Evolutionary conservation across 495 filamentous ascomycete species (phyloP), one percentile per base, ranked within the genome.

Genomic region (Aspergillus cavernicola): DNA sequence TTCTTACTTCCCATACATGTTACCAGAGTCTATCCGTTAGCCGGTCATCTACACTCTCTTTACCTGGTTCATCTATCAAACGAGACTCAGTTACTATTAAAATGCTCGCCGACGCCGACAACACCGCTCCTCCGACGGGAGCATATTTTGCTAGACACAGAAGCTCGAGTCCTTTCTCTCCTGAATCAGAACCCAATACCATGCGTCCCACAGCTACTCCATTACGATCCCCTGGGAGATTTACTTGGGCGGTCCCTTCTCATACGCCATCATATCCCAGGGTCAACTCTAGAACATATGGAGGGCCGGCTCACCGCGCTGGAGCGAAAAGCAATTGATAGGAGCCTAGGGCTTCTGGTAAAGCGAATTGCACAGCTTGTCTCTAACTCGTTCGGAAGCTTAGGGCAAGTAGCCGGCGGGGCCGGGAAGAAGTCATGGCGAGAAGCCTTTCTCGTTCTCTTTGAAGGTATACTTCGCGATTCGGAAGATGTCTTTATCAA

Each of bases 401-500:
- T 78, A 8, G 71, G 72, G 32, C 70, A 77, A 46, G 77, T 81
- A 15, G 72, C 73, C 32, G 63, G 58, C 19, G 70, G 70, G 7
- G 58, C 60, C 11, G 83, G 82, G 4, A 80, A 71, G 41, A 54
- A 52, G 7, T 79, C 76, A 9, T 90, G 87, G 87, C 66, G 74
- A 38, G 78, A 82, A 33, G 78, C 79, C 1, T 88, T 89, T 55
- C 65, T 74, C 20, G 56, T 64, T 2, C 69, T 90, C 35, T 71
- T 88, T 11, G 87, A 89, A 56, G 67, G 76, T 4, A 66, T 82
- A 12, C 69, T 90, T 22, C 80, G 82, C 16, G 87, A 90, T 59
- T 83, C 78, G 12, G 87, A 90, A 58, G 87, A 89, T 50, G 81
- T 82, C 67, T 74, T 84, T 28, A 76, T 90, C 44, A 73, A 78